phyloP scores from a whole-genome alignment of 2,329 filamentous ascomycete species.

The Botrytis cinerea region DNA sequence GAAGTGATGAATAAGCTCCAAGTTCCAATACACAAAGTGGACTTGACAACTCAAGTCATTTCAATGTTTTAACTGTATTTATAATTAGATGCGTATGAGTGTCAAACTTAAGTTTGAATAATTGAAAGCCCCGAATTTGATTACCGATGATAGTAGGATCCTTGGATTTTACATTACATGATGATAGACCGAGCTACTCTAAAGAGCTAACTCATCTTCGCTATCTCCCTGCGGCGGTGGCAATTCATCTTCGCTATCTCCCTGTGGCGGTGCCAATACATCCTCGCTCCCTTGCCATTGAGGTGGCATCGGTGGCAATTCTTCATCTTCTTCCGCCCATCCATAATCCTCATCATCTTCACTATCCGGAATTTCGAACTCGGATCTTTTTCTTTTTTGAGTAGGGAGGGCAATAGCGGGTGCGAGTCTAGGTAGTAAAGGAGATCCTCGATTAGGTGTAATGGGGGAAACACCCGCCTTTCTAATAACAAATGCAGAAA shows the following conservation, averaged over 20 bases:
- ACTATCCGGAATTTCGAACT: conserved; percentile 61
- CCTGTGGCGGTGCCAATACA: conserved; percentile 48
- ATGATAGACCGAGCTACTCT: background rate
- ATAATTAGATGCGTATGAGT: background rate
- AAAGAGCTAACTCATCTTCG: conserved; percentile 32
- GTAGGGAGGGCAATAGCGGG: conserved; percentile 38
- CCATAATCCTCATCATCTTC: conserved; percentile 69
- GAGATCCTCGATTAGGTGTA: background rate
- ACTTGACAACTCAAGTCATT: too few relatives aligned
- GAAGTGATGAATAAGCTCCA: too few relatives aligned
- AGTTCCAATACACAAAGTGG: too few relatives aligned
- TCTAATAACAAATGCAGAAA: conserved; percentile 36
- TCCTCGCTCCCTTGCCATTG: conserved; percentile 71
- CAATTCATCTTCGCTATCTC: conserved; percentile 42
- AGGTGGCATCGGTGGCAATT: conserved; percentile 57
- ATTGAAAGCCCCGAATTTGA: background rate
- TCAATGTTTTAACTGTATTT: too few relatives aligned
- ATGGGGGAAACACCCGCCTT: conserved; percentile 32
- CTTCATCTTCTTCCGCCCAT: conserved; percentile 68
- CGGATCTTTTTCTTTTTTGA: conserved; percentile 66
- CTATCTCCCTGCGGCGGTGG: conserved; percentile 41
- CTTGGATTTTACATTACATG: background rate
- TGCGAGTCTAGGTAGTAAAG: conserved; percentile 19
- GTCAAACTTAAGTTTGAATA: background rate
- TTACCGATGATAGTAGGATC: background rate